Evolutionary conservation across 2,329 filamentous ascomycete genomes (phyloP), one percentile per base, ranked within the genome.

Genomic region (Raffaelea albimanens): DNA sequence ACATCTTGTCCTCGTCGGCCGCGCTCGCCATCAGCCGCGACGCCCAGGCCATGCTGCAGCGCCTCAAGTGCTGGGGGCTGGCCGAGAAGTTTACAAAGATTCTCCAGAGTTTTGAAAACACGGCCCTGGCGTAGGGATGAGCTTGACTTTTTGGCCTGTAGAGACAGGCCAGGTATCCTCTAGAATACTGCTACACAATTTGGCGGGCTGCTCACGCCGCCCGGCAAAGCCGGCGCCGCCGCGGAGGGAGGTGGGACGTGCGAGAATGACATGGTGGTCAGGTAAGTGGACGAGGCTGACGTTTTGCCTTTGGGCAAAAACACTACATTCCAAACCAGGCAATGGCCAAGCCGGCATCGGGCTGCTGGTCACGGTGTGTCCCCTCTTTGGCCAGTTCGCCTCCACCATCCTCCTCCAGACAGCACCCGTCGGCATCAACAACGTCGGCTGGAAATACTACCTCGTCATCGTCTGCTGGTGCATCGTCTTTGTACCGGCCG

Each of bases 401-500:
- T 57, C 70, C 0, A 73, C 70, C 1, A 68, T 75, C 20, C 62
- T 73, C 0, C 60, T 75, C 1, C 67, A 75, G 53, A 72, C 68
- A 0, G 67, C 63, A 0, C 67, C 68, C 0, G 64, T 65, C 45
- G 67, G 66, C 0, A 68, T 73, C 51, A 61, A 61, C 5, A 58
- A 64, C 5, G 63, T 69, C 0, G 69, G 69, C 5, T 75, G 71
- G 71, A 73, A 71, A 55, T 74, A 70, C 54, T 73, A 71, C 49
- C 61, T 73, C 1, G 63, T 73, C 22, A 65, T 72, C 29, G 70
- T 72, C 23, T 59, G 59, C 44, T 71, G 67, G 67, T 49, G 46
- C 18, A 49, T 57, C 25, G 54, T 67, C 44, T 68, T 68, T 49
- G 62, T 69, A 51, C 67, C 67, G 16, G 46, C 56, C 21, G 52